Conservation (phyloP, 805 yeast genomes). For the Starmerella stigmatis region DNA sequence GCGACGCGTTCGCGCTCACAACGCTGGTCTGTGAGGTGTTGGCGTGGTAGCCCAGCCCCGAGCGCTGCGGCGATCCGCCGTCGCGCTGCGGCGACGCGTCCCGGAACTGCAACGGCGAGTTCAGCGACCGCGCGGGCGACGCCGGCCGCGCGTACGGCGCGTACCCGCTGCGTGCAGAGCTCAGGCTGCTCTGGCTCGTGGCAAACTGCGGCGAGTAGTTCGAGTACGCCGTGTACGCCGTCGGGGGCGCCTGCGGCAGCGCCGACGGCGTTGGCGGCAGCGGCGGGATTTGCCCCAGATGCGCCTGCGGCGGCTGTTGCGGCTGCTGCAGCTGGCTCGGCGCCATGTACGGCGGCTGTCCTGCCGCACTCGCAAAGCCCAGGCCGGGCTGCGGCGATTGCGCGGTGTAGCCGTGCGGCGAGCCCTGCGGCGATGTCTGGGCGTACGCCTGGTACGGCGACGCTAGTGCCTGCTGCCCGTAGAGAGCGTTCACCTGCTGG, state of each 20-base stretch:
- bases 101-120: conserved; percentile 18
- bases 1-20: conserved; percentile 8
- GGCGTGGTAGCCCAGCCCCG: conserved; percentile 14
- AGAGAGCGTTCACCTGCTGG: conserved; percentile 10
- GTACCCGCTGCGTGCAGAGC: conserved; percentile 11
- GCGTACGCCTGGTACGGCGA: conserved; percentile 8
- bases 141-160: conserved; percentile 10
- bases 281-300: background rate
- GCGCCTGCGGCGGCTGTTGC: conserved; percentile 2
- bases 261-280: background rate
- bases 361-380: no score
- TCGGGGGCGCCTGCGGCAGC: conserved; percentile 13
- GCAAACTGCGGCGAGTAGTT: conserved; percentile 19
- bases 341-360: conserved; percentile 6
- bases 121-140: conserved; percentile 17
- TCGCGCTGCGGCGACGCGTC: conserved; percentile 15
- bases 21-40: conserved; percentile 19
- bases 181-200: conserved; percentile 19
- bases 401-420: background rate
- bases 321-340: conserved; percentile 1
- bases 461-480: conserved; percentile 10
- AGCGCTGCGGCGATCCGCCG: conserved; percentile 5
- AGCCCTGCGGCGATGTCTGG: conserved; percentile 1
- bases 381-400: background rate
- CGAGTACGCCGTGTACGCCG: conserved; percentile 13